Evolutionary conservation across 2,329 filamentous ascomycete genomes (phyloP), one percentile per base, ranked within the genome.

Genomic region (Aspergillus neotritici): DNA sequence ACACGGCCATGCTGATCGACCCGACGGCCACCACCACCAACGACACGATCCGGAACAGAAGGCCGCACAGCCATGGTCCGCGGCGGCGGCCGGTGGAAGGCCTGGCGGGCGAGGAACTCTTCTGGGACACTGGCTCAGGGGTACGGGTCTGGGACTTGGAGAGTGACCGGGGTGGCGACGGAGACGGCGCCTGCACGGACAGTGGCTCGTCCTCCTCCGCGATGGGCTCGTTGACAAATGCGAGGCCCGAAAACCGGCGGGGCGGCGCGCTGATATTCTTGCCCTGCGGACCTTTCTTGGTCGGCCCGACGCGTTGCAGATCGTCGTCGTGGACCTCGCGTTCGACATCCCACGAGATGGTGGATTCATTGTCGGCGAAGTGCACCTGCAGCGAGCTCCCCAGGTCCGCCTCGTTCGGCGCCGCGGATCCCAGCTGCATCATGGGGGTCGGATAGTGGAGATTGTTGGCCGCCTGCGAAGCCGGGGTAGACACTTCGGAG

Each of bases 301-400:
- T 52, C 14, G 58, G 55, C 21, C 57, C 54, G n/a, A 60, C 63
- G 31, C 64, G 56, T 50, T 62, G 61, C 8, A 68, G 36, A 17
- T 64, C 49, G 43, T 66, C 64, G 9, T 62, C 56, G 28, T 67
- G 59, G 33, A 67, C 53, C 34, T 65, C 58, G 13, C 65, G 61
- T 30, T 68, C 65, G 11, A 67, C 41, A 13, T 49, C 53, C 52
- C 57, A 68, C 2, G 64, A 67, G 3, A 61, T 46, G 9, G 57
- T 52, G 1, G 64, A 67, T 10, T 60, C 56, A 34, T 63, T 63
- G 39, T 66, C 64, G 8, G 62, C 40, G 2, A 49, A 60, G 42
- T 50, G 56, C 34, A 54, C 42, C 43, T 39, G 54, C 40, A 28
- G 51, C 44, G 48, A 53, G 40, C 52, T 58, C 15, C 44, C 35